Evolutionary conservation across 2,329 filamentous ascomycete species (phyloP), one percentile per base, ranked within the genome.

Genomic region (Dactylellina cionopaga): DNA sequence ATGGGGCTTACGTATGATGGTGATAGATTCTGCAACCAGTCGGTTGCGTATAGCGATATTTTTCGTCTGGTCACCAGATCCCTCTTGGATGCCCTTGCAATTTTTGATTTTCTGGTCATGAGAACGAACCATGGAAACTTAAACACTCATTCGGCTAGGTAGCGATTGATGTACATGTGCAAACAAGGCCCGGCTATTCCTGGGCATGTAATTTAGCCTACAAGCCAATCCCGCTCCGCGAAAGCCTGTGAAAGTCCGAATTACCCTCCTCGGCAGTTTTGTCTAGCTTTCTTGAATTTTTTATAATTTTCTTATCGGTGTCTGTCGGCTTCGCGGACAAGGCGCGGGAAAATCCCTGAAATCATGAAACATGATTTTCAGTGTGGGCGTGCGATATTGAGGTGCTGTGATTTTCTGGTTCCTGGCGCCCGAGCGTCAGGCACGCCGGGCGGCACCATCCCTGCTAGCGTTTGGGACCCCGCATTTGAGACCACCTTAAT

Each of bases 231-330:
- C 41, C 33, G 31, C 62, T 66, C 62, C 62, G 62, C 41, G 27
- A 49, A 58, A 58, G 62, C 62, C 33, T 66, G 62, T 66, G 62
- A 51, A 66, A 51, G 62, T 58, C 62, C 62, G 62, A 25, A 44
- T 24, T 5, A 15, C 25, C 11, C 43, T n/a, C 51, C 54, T 55
- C 37, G 43, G 27, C 27, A 39, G 43, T 41, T 37, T 43, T 33
- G 5, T 9, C 22, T 31, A 22, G 25, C 58, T 15, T 51, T 31
- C 10, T 25, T 24, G 3, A 29, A 31, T 19, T 22, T 22, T 49
- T 25, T 7, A 29, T 54, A 5, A 47, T 15, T 4, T 25, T 56
- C 27, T 65, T 27, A 51, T 66, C 62, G 62, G 62, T 22, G 33
- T 58, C 44, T 7, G 24, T 59, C 63, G 63, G 63, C 63, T 68